Percentiles rank a stretch among this genome's conserved stretches.
Conservation (phyloP, 1,139 yeast genomes). For the Pichiaceae sp. region DNA sequence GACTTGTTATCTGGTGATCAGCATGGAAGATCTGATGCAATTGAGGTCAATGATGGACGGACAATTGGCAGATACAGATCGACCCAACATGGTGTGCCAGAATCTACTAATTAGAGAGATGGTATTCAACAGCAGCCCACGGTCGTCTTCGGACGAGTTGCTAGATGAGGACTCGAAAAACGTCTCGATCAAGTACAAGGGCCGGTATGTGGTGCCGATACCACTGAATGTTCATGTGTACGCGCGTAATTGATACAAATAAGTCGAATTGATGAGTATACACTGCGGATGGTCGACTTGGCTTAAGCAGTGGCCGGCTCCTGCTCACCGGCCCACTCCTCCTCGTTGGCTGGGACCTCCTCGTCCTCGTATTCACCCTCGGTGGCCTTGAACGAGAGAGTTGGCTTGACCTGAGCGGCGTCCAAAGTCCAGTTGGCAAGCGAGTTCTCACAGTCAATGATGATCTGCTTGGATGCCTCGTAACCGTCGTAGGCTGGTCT, state of each 20-base stretch:
- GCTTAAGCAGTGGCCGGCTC: slow-evolving; percentile 16
- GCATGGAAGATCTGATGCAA: slow-evolving; percentile 4
- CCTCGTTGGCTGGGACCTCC: slow-evolving; percentile 40
- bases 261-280: slow-evolving; percentile 1
- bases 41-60: slow-evolving; percentile 11
- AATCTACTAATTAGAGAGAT: slow-evolving; percentile 5
- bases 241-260: slow-evolving; percentile 8
- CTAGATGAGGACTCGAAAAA: neutral
- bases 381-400: slow-evolving; percentile 68
- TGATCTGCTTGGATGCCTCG: slow-evolving; percentile 81
- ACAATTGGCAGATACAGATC: neutral
- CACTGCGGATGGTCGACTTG: slow-evolving; percentile 2
- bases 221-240: slow-evolving; percentile 18
- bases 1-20: slow-evolving; percentile 18
- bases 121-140: slow-evolving; percentile 1
- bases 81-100: slow-evolving; percentile 1
- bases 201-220: slow-evolving; percentile 14
- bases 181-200: slow-evolving; percentile 11
- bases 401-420: slow-evolving; percentile 71
- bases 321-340: slow-evolving; percentile 18
- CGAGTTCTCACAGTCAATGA: slow-evolving; percentile 78
- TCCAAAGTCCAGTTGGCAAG: slow-evolving; percentile 80
- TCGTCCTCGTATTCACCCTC: slow-evolving; percentile 57
- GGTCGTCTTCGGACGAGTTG: neutral
- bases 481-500: slow-evolving; percentile 85